Evolutionary conservation across 257 asterid species (phyloP).

Genomic region (Lycium ferocissimum): DNA sequence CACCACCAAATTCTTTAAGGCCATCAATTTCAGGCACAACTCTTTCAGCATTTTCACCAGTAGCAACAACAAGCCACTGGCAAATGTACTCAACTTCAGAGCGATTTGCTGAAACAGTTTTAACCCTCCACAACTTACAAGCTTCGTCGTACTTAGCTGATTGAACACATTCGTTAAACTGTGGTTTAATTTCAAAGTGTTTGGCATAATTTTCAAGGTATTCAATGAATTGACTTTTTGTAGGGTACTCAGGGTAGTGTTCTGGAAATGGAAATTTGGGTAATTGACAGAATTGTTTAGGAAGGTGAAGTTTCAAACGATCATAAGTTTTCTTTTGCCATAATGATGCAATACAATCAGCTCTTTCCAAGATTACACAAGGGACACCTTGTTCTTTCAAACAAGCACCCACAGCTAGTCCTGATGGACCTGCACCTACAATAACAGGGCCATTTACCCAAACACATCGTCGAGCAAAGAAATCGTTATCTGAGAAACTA

Average conservation of each 20-base stretch:
- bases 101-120: slow-evolving; percentile 31
- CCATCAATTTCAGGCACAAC: slow-evolving; percentile 64
- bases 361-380: slow-evolving; percentile 46
- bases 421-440: slow-evolving; percentile 76
- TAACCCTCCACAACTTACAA: slow-evolving; percentile 64
- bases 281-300: slow-evolving; percentile 62
- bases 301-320: slow-evolving; percentile 59
- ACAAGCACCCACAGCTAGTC: slow-evolving; percentile 61
- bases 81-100: slow-evolving; percentile 66
- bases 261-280: slow-evolving; percentile 68
- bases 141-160: slow-evolving; percentile 66
- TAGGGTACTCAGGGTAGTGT: slow-evolving; percentile 62
- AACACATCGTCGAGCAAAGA: slow-evolving; percentile 47
- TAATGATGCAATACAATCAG: slow-evolving; percentile 57
- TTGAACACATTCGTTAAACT: slow-evolving; percentile 60
- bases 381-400: slow-evolving; percentile 49
- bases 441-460: slow-evolving; percentile 76
- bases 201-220: slow-evolving; percentile 63
- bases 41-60: slow-evolving; percentile 74
- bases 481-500: slow-evolving; percentile 36
- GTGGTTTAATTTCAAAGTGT: slow-evolving; percentile 50
- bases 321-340: slow-evolving; percentile 60
- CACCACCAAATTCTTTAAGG: slow-evolving; percentile 24
- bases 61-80: slow-evolving; percentile 76
- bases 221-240: slow-evolving; percentile 59